Conservation (phyloP, 176 grass and related monocot genomes). For the Hordeum marinum region DNA sequence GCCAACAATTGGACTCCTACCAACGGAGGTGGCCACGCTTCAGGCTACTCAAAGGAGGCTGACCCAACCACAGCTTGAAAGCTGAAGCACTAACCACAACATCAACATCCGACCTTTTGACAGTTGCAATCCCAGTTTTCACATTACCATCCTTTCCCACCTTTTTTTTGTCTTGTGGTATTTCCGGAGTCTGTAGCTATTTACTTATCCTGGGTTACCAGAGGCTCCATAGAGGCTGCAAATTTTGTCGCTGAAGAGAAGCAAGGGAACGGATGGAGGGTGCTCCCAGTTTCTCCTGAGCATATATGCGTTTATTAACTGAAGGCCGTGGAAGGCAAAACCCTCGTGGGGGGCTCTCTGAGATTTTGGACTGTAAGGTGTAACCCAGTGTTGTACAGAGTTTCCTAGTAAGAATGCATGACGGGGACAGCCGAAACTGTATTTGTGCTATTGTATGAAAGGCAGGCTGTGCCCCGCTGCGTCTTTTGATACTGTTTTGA, state of each 20-base stretch:
- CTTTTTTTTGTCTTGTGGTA: not conserved
- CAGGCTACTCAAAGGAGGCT: slow-evolving; percentile 42
- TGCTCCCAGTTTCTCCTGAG: slow-evolving; percentile 22
- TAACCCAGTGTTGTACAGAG: slow-evolving; percentile 62
- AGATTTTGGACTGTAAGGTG: slow-evolving; percentile 61
- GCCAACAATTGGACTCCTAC: slow-evolving; percentile 23
- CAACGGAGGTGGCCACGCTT: slow-evolving; percentile 12
- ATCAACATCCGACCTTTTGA: slow-evolving; percentile 18
- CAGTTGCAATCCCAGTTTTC: not conserved
- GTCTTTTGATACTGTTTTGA: slow-evolving; percentile 14
- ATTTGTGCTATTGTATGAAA: slow-evolving; percentile 1
- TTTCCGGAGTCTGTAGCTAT: slow-evolving; percentile 2
- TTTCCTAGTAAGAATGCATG: slow-evolving; percentile 29
- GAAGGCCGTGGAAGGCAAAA: slow-evolving; percentile 28
- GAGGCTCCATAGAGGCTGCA: slow-evolving; percentile 2
- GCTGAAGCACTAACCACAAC: slow-evolving; percentile 40
- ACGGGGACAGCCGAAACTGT: not conserved
- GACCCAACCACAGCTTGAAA: slow-evolving; percentile 15
- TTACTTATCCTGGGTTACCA: slow-evolving; percentile 11
- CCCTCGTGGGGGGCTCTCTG: slow-evolving; percentile 34
- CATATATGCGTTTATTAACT: slow-evolving; percentile 24
- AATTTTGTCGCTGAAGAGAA: slow-evolving; percentile 30
- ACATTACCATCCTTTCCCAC: not conserved
- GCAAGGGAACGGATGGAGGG: not conserved
- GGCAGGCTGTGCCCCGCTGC: slow-evolving; percentile 6